Percentiles rank a stretch among this genome's conserved stretches.
phyloP scores from a whole-genome alignment of 2,329 filamentous ascomycete genomes.

The Lojkania enalia region DNA sequence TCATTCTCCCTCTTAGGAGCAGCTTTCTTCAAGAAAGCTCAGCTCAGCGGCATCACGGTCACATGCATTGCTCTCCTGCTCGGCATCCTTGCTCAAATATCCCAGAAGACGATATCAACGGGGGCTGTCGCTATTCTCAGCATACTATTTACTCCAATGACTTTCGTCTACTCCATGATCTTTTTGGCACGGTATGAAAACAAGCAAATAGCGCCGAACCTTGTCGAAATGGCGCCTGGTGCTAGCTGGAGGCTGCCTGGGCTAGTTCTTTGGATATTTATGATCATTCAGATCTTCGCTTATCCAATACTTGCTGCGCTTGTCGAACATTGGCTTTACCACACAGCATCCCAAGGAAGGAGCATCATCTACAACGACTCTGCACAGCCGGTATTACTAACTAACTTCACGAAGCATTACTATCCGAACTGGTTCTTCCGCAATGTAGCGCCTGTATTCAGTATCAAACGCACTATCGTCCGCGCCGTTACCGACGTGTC shows the following conservation, averaged over 20 bases:
- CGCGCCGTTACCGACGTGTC: conserved; percentile 25
- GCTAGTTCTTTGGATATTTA: conserved; percentile 73
- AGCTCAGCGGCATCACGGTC: conserved; percentile 30
- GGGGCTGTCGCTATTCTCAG: conserved; percentile 68
- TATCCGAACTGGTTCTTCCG: conserved; percentile 62
- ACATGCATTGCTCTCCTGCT: conserved; percentile 63
- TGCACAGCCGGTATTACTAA: conserved; percentile 68
- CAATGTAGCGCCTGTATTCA: conserved; percentile 45
- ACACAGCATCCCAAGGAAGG: conserved; percentile 28
- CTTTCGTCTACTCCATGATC: conserved; percentile 78
- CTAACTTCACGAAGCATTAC: conserved; percentile 76
- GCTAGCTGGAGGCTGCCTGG: conserved; percentile 66
- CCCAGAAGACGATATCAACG: conserved; percentile 60
- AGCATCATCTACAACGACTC: conserved; percentile 41
- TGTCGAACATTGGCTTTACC: conserved; percentile 24
- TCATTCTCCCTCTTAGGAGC: conserved; percentile 29
- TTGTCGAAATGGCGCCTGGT: conserved; percentile 62
- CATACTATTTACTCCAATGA: conserved; percentile 79
- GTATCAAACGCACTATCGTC: no score
- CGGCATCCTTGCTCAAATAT: conserved; percentile 49
- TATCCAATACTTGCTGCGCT: conserved; percentile 27
- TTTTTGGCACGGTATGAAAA: conserved; percentile 75
- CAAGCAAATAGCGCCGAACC: conserved; percentile 59
- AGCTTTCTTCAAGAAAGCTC: conserved; percentile 31
- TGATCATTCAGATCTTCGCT: conserved; percentile 49